These are phyloP conservation scores for Colletotrichum sp. DNA, from an alignment of 2,329 filamentous ascomycete species.

Conservation along the genomic window DNA sequence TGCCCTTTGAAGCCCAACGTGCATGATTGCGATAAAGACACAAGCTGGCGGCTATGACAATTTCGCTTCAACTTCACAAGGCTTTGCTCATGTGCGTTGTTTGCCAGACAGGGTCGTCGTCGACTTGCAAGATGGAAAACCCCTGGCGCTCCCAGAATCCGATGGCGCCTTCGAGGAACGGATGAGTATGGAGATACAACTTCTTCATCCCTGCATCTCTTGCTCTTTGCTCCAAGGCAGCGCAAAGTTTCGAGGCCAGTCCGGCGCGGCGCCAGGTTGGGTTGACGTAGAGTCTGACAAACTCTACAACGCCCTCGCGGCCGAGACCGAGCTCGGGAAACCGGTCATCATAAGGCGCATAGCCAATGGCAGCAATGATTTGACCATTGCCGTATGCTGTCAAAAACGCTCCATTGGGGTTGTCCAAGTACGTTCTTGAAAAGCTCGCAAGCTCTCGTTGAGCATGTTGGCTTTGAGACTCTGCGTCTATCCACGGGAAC, in stretches of 20 bases:
- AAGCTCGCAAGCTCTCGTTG: conserved; percentile 26
- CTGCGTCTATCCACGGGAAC: conserved; percentile 29
- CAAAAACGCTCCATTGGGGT: conserved; percentile 25
- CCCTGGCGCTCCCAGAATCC: conserved; percentile 30
- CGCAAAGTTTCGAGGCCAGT: conserved; percentile 28
- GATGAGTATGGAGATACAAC: conserved; percentile 33
- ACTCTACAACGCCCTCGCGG: conserved; percentile 25
- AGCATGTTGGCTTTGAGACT: conserved; percentile 21
- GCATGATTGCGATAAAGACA: not conserved
- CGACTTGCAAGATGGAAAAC: conserved; percentile 23
- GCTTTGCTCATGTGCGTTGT: conserved; percentile 30
- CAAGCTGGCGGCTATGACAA: not conserved
- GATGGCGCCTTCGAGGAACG: conserved; percentile 29
- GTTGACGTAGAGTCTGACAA: conserved; percentile 31
- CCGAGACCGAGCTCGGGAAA: conserved; percentile 27
- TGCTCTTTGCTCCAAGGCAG: conserved; percentile 20
- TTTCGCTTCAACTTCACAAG: not conserved
- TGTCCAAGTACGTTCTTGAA: conserved; percentile 24
- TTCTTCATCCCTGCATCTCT: conserved; percentile 15
- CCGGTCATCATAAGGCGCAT: conserved; percentile 28
- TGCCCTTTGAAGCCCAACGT: not conserved
- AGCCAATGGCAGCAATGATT: conserved; percentile 30
- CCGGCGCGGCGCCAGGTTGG: conserved; percentile 29
- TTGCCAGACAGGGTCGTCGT: conserved; percentile 30
- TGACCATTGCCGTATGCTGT: conserved; percentile 15